phyloP scores from a whole-genome alignment of 768 basidiomycete genomes.

The Tricholomella constricta region DNA sequence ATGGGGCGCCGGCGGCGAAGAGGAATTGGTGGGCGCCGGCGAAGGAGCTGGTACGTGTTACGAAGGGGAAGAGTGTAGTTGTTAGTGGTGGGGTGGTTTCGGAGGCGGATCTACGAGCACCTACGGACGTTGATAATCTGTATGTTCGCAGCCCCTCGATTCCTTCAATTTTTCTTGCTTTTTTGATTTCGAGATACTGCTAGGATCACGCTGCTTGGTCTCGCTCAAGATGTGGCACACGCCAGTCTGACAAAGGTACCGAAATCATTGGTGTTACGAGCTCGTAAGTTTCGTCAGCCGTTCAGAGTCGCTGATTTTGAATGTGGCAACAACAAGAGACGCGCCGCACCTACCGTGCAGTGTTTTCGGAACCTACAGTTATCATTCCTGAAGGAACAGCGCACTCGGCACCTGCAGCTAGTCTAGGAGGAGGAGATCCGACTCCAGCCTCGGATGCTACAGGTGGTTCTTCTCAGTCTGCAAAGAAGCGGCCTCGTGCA shows the following conservation, averaged over 20 bases:
- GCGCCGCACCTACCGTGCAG: slow-evolving; percentile 77
- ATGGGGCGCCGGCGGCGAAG: slow-evolving; percentile 56
- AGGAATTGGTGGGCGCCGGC: slow-evolving; percentile 86
- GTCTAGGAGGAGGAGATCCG: background rate
- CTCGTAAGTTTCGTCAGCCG: slow-evolving; percentile 53
- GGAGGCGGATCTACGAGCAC: slow-evolving; percentile 66
- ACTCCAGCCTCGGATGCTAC: background rate
- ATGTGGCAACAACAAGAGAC: slow-evolving; percentile 53
- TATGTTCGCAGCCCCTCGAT: slow-evolving; percentile 42
- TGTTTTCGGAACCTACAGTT: slow-evolving; percentile 73
- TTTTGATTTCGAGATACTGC: background rate
- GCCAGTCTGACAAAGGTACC: slow-evolving; percentile 59
- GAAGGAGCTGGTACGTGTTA: slow-evolving; percentile 75
- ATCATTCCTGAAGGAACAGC: slow-evolving; percentile 47
- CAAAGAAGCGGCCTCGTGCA: slow-evolving; percentile 27
- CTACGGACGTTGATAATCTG: slow-evolving; percentile 78
- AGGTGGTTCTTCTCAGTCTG: background rate
- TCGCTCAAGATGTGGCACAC: slow-evolving; percentile 70
- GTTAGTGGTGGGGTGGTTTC: slow-evolving; percentile 68
- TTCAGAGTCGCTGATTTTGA: background rate
- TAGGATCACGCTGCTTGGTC: slow-evolving; percentile 67
- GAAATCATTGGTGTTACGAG: slow-evolving; percentile 69
- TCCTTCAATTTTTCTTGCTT: slow-evolving; percentile 2
- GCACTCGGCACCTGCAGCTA: too few relatives aligned
- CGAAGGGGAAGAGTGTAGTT: slow-evolving; percentile 77